phyloP scores from a whole-genome alignment of 495 filamentous ascomycete genomes.

The Aspergillus saccharolyticus region DNA sequence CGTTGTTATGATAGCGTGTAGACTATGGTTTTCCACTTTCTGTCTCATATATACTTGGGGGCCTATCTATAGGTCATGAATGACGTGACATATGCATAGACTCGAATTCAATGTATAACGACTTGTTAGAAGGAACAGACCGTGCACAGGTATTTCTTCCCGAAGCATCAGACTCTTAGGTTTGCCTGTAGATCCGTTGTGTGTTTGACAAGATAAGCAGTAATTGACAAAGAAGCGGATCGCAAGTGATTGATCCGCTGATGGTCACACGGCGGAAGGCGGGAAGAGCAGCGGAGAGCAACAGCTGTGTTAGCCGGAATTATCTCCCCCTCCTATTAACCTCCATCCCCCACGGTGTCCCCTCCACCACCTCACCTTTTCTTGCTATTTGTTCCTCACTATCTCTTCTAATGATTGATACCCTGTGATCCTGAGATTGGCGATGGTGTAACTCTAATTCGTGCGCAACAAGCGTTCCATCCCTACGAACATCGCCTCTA shows the following conservation, averaged over 20 bases:
- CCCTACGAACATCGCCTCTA: slow-evolving; percentile 35
- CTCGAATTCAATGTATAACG: background rate
- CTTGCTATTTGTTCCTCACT: slow-evolving; percentile 4
- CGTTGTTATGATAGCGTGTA: slow-evolving; percentile 9
- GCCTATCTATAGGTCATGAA: background rate
- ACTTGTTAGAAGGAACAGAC: background rate
- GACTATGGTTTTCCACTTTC: background rate
- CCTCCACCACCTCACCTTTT: slow-evolving; percentile 16
- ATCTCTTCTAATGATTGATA: slow-evolving; percentile 1
- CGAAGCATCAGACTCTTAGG: too few species aligned
- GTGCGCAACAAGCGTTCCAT: slow-evolving; percentile 27
- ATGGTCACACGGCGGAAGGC: slow-evolving; percentile 21
- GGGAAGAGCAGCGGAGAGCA: slow-evolving; percentile 18
- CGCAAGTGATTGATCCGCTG: slow-evolving; percentile 3
- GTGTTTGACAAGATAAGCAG: background rate
- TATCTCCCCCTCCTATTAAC: slow-evolving; percentile 2
- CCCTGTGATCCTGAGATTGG: slow-evolving; percentile 10
- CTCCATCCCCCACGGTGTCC: background rate
- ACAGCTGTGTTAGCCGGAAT: slow-evolving; percentile 19
- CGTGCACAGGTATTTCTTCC: background rate
- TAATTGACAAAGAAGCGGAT: background rate
- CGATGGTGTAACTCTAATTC: slow-evolving; percentile 37
- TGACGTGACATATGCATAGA: background rate
- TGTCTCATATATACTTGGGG: background rate
- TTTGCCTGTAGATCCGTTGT: too few species aligned